Conservation (phyloP, 1,139 yeast species). For the Saccharomycopsis hybrid region DNA sequence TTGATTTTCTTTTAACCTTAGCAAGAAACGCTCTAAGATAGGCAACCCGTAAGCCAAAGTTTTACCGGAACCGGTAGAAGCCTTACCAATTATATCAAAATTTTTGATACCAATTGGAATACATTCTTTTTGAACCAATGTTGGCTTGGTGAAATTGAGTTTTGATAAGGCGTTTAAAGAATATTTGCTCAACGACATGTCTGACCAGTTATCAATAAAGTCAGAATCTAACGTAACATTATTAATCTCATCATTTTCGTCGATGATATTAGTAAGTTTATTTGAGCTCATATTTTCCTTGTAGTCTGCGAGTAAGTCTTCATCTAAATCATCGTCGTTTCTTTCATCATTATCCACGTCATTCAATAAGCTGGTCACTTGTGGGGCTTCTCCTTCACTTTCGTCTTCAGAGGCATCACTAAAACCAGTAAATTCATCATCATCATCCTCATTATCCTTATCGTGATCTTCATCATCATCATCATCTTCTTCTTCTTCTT, state of each 20-base stretch:
- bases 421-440: slow-evolving; percentile 19
- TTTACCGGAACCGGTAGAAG: slow-evolving; percentile 97
- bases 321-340: slow-evolving; percentile 1
- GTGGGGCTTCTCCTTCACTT: slow-evolving; percentile 7
- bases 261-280: slow-evolving; percentile 18
- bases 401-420: slow-evolving; percentile 17
- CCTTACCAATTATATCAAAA: slow-evolving; percentile 86
- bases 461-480: slow-evolving; percentile 22
- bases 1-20: slow-evolving; percentile 25
- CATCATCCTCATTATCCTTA: slow-evolving; percentile 16
- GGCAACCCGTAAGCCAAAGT: slow-evolving; percentile 95
- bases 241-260: slow-evolving; percentile 14
- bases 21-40: slow-evolving; percentile 62
- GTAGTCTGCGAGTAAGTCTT: slow-evolving; percentile 17
- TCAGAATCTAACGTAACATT: slow-evolving; percentile 10
- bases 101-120: slow-evolving; percentile 73
- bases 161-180: slow-evolving; percentile 53
- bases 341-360: slow-evolving; percentile 16
- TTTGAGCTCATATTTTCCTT: slow-evolving; percentile 17
- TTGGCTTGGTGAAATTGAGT: slow-evolving; percentile 63
- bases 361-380: too few relatives aligned
- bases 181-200: slow-evolving; percentile 28
- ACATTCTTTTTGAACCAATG: slow-evolving; percentile 74
- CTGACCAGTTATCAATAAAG: slow-evolving; percentile 25
- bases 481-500: slow-evolving; percentile 22